These are phyloP conservation scores for Butyriboletus appendiculatus DNA, from an alignment of 1,284 basidiomycete species.

Conservation along the genomic window DNA sequence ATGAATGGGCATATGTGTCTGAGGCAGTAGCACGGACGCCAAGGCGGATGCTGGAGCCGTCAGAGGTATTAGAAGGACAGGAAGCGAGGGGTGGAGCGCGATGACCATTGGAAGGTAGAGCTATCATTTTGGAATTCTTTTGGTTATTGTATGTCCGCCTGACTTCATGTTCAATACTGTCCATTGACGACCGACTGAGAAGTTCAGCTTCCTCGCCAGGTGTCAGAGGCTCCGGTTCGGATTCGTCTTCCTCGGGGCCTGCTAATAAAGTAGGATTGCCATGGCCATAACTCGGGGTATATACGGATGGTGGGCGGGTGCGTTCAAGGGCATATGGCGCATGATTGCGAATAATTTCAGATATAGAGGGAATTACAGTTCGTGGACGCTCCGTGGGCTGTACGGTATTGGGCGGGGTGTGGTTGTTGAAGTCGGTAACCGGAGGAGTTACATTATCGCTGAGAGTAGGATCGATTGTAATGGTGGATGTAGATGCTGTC, in stretches of 20 bases:
- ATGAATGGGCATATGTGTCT: conserved; percentile 28
- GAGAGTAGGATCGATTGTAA: conserved; percentile 30
- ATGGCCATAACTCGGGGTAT: conserved; percentile 49
- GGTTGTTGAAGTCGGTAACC: conserved; percentile 16
- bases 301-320: conserved; percentile 41
- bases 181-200: conserved; percentile 75
- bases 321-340: conserved; percentile 57
- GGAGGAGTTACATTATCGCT: conserved; percentile 17
- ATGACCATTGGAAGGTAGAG: conserved; percentile 30
- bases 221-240: conserved; percentile 47
- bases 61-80: conserved; percentile 31
- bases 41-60: conserved; percentile 27
- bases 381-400: conserved; percentile 33
- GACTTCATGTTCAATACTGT: conserved; percentile 82
- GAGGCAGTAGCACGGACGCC: conserved; percentile 17
- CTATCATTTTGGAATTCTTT: conserved; percentile 43
- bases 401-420: conserved; percentile 14
- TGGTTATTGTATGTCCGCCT: conserved; percentile 65
- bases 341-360: conserved; percentile 78
- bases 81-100: conserved; percentile 27
- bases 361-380: conserved; percentile 70
- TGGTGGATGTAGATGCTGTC: conserved; percentile 45
- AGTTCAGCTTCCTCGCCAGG: conserved; percentile 61
- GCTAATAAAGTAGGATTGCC: conserved; percentile 47
- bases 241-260: conserved; percentile 47